Evolutionary conservation across 2,329 filamentous ascomycete genomes (phyloP).

Genomic region (Aspergillus ruber): DNA sequence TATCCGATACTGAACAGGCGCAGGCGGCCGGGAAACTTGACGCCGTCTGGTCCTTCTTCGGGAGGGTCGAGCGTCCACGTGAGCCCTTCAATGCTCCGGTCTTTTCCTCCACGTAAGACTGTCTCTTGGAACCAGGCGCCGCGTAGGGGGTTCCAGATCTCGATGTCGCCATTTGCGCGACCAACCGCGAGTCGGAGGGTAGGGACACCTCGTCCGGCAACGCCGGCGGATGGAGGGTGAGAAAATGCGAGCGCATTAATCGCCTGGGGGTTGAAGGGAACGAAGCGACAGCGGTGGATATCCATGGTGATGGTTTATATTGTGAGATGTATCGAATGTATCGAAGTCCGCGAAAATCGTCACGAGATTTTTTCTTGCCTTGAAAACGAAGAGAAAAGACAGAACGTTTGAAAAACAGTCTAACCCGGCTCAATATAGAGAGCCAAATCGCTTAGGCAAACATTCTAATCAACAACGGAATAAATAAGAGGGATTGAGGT

Average conservation of each 20-base stretch:
- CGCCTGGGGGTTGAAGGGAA: slow-evolving; percentile 81
- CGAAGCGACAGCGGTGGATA: slow-evolving; percentile 93
- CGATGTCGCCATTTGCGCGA: slow-evolving; percentile 89
- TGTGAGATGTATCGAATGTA: not conserved
- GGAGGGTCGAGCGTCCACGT: slow-evolving; percentile 86
- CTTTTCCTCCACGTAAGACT: slow-evolving; percentile 73
- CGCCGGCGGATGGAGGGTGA: slow-evolving; percentile 53
- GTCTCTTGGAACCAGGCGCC: slow-evolving; percentile 87
- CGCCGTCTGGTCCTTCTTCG: slow-evolving; percentile 51
- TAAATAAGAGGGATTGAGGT: not conserved
- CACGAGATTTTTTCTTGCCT: slow-evolving; percentile 10
- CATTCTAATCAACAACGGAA: slow-evolving; percentile 11
- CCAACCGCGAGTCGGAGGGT: slow-evolving; percentile 78
- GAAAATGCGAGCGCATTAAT: slow-evolving; percentile 96
- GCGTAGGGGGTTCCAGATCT: slow-evolving; percentile 88
- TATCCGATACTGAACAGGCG: slow-evolving; percentile 95
- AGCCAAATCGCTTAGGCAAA: slow-evolving; percentile 14
- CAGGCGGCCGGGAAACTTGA: slow-evolving; percentile 61
- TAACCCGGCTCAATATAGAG: slow-evolving; percentile 10
- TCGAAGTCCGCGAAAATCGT: slow-evolving; percentile 8
- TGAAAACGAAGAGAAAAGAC: slow-evolving; percentile 6
- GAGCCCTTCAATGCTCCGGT: slow-evolving; percentile 81
- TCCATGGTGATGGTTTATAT: slow-evolving; percentile 57
- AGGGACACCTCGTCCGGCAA: slow-evolving; percentile 44
- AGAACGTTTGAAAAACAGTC: slow-evolving; percentile 12